phyloP scores from a whole-genome alignment of 176 grass and related monocot species.

The Dendrocalamus sinicus region DNA sequence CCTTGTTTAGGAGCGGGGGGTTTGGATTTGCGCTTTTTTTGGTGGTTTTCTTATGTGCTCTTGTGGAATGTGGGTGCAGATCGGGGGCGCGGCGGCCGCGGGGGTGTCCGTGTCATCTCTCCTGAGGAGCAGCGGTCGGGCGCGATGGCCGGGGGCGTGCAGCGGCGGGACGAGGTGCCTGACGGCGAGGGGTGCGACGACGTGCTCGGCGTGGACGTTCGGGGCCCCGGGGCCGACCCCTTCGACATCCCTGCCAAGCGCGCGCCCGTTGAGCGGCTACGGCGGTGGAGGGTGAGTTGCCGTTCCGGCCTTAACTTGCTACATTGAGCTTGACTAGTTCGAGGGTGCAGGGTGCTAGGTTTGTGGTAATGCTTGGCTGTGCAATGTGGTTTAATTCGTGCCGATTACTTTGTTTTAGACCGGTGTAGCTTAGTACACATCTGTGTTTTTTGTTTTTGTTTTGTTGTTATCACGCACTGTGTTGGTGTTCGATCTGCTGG shows the following conservation, averaged over 20 bases:
- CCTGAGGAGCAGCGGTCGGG: constrained; percentile 39
- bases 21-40: neutral
- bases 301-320: neutral
- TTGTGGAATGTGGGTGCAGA: constrained; percentile 50
- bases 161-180: constrained; percentile 38
- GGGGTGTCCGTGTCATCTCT: constrained; percentile 67
- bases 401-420: constrained; percentile 12
- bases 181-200: constrained; percentile 43
- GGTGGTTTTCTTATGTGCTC: neutral
- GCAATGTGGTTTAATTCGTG: constrained; percentile 9
- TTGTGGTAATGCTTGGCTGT: neutral
- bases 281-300: constrained; percentile 69
- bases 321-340: neutral
- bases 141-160: constrained; percentile 42
- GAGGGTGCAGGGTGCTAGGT: constrained; percentile 4
- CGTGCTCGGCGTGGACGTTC: constrained; percentile 38
- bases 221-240: constrained; percentile 18
- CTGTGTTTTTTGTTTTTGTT: neutral
- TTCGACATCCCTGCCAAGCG: constrained; percentile 69
- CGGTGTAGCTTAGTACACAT: neutral
- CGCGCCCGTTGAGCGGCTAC: constrained; percentile 57
- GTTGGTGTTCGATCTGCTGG: neutral
- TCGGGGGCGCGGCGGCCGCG: constrained; percentile 44
- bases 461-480: neutral
- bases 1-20: neutral